Evolutionary conservation across 129 eudicot species (phyloP).

Genomic region (Helianthus tuberosus): DNA sequence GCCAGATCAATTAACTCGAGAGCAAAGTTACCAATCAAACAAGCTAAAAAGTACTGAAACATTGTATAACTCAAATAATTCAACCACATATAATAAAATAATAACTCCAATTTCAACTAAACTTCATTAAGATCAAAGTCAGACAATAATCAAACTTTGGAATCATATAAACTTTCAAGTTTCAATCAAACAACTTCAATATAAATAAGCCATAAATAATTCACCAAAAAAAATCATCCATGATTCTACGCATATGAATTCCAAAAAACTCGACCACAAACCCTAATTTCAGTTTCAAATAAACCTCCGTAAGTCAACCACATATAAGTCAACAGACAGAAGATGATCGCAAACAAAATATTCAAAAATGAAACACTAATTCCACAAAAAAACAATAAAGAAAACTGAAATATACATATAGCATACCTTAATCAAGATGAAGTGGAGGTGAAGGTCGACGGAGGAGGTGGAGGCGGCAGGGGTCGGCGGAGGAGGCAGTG

Average conservation of each 20-base stretch:
- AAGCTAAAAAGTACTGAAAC: no score
- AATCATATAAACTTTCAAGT: slow-evolving; percentile 13
- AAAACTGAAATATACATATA: not conserved
- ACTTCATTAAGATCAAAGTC: no score
- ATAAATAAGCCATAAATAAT: no score
- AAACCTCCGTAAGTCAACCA: slow-evolving; percentile 17
- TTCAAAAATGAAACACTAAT: not conserved
- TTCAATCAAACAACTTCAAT: not conserved
- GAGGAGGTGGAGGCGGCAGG: no score
- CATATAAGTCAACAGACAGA: slow-evolving; percentile 18
- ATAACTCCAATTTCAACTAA: no score
- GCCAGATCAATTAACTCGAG: no score
- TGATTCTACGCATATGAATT: no score
- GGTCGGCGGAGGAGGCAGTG: no score
- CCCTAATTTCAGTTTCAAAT: slow-evolving; percentile 26
- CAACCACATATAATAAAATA: no score
- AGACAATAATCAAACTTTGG: not conserved
- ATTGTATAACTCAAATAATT: no score
- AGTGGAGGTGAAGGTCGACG: no score
- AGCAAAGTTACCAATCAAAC: no score
- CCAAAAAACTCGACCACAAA: slow-evolving; percentile 7
- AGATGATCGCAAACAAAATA: slow-evolving; percentile 16
- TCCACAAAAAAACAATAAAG: not conserved
- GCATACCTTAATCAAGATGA: slow-evolving; percentile 28
- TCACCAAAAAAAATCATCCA: not conserved